These are phyloP conservation scores for Musa troglodytarum DNA, from an alignment of 176 grass and related monocot genomes.

Conservation along the genomic window DNA sequence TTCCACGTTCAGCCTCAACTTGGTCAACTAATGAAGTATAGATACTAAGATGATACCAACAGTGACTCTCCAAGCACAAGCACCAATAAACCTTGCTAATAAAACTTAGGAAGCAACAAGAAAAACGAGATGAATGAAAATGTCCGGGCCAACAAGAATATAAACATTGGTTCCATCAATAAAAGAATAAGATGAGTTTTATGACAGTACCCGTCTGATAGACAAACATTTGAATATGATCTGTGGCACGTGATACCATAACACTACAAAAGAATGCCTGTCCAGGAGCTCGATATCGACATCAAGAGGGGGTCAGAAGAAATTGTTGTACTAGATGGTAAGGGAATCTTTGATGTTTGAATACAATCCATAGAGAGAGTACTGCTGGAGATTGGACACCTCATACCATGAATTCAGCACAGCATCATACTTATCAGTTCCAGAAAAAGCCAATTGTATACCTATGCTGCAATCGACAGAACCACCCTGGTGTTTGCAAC, in stretches of 20 bases:
- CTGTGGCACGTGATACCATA: neutral
- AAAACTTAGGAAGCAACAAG: too few species aligned
- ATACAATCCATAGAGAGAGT: constrained; percentile 65
- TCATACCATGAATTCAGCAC: constrained; percentile 92
- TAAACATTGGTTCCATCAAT: too few species aligned
- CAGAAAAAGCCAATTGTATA: constrained; percentile 78
- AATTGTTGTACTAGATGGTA: constrained; percentile 39
- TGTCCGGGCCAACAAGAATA: too few species aligned
- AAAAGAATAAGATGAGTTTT: too few species aligned
- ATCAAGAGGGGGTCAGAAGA: constrained; percentile 33
- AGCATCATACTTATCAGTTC: constrained; percentile 67
- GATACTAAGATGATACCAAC: too few species aligned
- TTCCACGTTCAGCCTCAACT: too few species aligned
- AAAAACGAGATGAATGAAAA: too few species aligned
- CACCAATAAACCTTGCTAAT: too few species aligned
- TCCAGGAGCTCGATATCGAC: neutral
- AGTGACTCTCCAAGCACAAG: too few species aligned
- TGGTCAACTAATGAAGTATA: too few species aligned
- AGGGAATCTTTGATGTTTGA: constrained; percentile 78
- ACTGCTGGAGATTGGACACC: constrained; percentile 76
- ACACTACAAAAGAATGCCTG: neutral
- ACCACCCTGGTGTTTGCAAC: constrained; percentile 58
- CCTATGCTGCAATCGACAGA: constrained; percentile 55
- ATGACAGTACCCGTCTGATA: neutral
- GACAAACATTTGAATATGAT: neutral